Evolutionary conservation across 2,329 filamentous ascomycete species (phyloP), one percentile per base, ranked within the genome.

Genomic region (Sporothrix phasma): DNA sequence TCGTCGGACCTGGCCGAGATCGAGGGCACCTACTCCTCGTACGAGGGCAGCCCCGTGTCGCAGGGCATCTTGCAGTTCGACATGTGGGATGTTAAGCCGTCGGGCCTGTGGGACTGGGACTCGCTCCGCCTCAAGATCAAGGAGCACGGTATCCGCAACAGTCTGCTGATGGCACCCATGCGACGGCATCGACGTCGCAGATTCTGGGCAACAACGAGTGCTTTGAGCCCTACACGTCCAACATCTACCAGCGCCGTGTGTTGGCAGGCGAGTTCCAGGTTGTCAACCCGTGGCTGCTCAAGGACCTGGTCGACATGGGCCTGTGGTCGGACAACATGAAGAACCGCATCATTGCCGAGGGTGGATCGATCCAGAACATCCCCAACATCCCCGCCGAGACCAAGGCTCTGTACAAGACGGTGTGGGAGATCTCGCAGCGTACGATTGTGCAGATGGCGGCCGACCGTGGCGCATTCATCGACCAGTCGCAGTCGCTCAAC

Each of bases 261-360:
- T 83, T 99, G 71, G 94, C 94, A 70, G 94, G 94, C 71, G 94
- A 99, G 77, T 99, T 99, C 86, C 94, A 99, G 80, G 91, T 99
- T 63, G 94, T 99, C 76, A 99, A 99, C 81, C 94, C 94, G 61
- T 99, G 94, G 94, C 80, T 99, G 68, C 86, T 99, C 67, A 97
- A 96, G 83, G 94, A 99, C 72, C 86, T 99, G 34, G 94, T 99
- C 70, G 94, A 99, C 74, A 90, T 97, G 80, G 94, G 94, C 67
- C 83, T 99, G 51, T 99, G 94, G 94, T 97, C 93, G 56, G 93
- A 99, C 78, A 91, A 92, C 80, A 99, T 99, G 94, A 99, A 99
- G 88, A 99, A 99, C 83, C 92, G 94, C 72, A 99, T 99, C 82
- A 99, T 99, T 73, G 89, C 94, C 65, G 93, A 97, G 67, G 90